Percentiles rank a stretch among this genome's conserved stretches.
Conservation (phyloP, 1,284 basidiomycete species). For the Fomitopsis palustris region DNA sequence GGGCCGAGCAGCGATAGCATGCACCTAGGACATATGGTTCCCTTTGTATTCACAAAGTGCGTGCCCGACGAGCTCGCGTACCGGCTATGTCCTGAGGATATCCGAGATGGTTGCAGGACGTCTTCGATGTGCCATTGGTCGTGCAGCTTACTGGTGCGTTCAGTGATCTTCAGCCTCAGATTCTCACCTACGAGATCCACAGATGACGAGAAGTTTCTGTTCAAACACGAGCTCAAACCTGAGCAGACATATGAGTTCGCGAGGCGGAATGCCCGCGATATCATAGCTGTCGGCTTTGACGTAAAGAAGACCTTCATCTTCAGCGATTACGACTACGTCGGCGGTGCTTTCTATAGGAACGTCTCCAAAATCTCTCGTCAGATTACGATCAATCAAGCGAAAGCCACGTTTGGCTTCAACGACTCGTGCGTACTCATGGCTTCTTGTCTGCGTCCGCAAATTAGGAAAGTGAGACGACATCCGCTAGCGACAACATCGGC, state of each 20-base stretch:
- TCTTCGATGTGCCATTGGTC: conserved; percentile 93
- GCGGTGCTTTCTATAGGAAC: conserved; percentile 93
- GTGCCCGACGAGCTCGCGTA: conserved; percentile 23
- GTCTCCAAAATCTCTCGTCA: conserved; percentile 90
- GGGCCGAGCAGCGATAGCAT: conserved; percentile 97
- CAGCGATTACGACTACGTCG: conserved; percentile 87
- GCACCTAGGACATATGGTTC: conserved; percentile 98
- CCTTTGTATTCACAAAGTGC: conserved; percentile 96
- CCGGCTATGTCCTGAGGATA: not conserved
- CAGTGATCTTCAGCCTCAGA: not conserved
- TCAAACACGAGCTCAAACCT: conserved; percentile 91
- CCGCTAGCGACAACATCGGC: conserved; percentile 88
- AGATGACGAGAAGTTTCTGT: conserved; percentile 99
- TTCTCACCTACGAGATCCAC: not conserved
- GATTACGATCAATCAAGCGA: conserved; percentile 92
- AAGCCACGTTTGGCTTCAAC: conserved; percentile 94
- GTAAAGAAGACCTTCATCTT: conserved; percentile 97
- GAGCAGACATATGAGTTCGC: conserved; percentile 89
- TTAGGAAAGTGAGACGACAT: not conserved
- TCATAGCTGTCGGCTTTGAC: conserved; percentile 95
- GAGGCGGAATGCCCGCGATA: conserved; percentile 87
- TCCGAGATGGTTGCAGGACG: conserved; percentile 90
- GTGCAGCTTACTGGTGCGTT: conserved; percentile 85
- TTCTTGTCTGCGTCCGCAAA: not conserved
- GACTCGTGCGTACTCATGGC: conserved; percentile 70